Conservation (phyloP, 306 rosid genomes). For the Cicer cuneatum region DNA sequence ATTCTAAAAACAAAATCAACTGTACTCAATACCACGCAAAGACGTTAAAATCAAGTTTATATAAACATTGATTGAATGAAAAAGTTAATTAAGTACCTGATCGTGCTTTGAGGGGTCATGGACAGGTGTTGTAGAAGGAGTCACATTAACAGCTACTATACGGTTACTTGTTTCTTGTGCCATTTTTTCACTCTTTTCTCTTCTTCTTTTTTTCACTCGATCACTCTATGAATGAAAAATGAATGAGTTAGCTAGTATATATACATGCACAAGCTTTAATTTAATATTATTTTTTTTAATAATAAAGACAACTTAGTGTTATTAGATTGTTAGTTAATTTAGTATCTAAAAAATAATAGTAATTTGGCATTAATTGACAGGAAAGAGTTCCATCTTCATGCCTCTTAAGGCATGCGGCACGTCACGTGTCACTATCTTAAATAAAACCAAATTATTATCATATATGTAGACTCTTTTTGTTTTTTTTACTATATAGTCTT, state of each 20-base stretch:
- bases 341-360: neutral
- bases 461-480: too few relatives aligned
- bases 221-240: neutral
- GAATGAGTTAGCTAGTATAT: neutral
- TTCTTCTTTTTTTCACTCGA: neutral
- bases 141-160: constrained; percentile 45
- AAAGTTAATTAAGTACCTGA: constrained; percentile 44
- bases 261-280: neutral
- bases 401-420: constrained; percentile 15
- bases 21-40: too few relatives aligned
- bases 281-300: neutral
- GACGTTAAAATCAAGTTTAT: too few relatives aligned
- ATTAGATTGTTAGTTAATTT: neutral
- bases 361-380: neutral
- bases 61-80: too few relatives aligned
- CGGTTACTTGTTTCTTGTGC: constrained; percentile 38
- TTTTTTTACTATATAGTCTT: neutral
- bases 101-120: constrained; percentile 26
- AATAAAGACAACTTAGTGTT: constrained; percentile 3
- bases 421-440: neutral
- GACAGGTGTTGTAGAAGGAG: constrained; percentile 23
- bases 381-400: constrained; percentile 35
- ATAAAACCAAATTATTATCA: neutral
- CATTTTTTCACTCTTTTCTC: constrained; percentile 24
- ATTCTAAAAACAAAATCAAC: too few relatives aligned